These are phyloP conservation scores for Stropharia rugosoannulata DNA, from an alignment of 768 basidiomycete species.

Conservation along the genomic window DNA sequence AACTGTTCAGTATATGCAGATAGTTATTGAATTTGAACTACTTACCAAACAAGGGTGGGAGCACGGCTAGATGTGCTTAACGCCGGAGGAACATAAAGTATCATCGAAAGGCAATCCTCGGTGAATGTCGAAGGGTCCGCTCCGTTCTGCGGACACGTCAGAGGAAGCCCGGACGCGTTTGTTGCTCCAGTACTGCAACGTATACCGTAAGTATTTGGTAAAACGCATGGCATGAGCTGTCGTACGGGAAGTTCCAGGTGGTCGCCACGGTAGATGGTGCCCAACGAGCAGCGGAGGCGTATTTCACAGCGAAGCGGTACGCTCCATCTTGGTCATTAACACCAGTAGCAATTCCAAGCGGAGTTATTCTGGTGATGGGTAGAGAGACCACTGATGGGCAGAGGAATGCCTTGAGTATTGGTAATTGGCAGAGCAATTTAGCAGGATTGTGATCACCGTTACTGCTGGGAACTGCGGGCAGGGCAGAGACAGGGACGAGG, in stretches of 20 bases:
- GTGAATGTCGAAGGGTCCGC: conserved; percentile 48
- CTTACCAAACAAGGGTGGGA: conserved; percentile 64
- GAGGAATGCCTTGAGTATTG: conserved; percentile 38
- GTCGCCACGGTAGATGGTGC: conserved; percentile 49
- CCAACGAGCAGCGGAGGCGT: conserved; percentile 67
- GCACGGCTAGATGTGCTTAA: conserved; percentile 31
- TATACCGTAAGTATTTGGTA: not conserved
- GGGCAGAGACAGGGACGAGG: conserved; percentile 27
- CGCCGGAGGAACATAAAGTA: conserved; percentile 64
- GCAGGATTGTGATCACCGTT: conserved; percentile 26
- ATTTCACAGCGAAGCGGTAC: conserved; percentile 62
- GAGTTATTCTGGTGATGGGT: conserved; percentile 36
- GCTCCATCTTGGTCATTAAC: conserved; percentile 46
- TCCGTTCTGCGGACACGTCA: conserved; percentile 68
- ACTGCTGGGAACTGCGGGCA: conserved; percentile 26
- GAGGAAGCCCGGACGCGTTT: conserved; percentile 56
- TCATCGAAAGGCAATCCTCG: conserved; percentile 84
- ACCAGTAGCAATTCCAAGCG: conserved; percentile 58
- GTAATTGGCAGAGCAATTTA: conserved; percentile 46
- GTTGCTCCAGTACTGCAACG: conserved; percentile 44
- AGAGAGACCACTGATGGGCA: conserved; percentile 37
- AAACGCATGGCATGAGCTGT: conserved; percentile 18
- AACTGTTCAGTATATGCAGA: not conserved
- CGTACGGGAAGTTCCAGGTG: conserved; percentile 63
- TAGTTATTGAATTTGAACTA: conserved; percentile 6